A percentile compares a stretch with the other conserved stretches of the same genome.
These are phyloP conservation scores for Kwoniella heveanensis DNA, from an alignment of 768 basidiomycete genomes.

Conservation along the genomic window DNA sequence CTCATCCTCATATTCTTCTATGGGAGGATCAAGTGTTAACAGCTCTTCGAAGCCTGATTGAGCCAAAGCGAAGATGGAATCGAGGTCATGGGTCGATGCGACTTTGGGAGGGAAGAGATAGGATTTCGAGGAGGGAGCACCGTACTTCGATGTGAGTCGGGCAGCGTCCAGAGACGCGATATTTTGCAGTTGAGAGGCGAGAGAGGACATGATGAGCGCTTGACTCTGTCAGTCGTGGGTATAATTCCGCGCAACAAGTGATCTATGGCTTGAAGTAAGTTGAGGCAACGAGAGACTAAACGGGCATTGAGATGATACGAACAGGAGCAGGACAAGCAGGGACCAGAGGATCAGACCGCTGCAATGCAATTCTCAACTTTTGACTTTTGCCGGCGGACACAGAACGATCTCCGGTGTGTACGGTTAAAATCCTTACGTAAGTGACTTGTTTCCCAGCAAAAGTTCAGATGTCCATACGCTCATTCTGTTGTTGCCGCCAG, in stretches of 20 bases:
- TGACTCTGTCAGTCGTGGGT: constrained; percentile 7
- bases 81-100: constrained; percentile 82
- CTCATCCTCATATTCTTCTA: constrained; percentile 67
- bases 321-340: too few species aligned
- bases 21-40: constrained; percentile 63
- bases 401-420: too few species aligned
- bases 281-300: too few species aligned
- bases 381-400: too few species aligned
- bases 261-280: too few species aligned
- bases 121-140: constrained; percentile 66
- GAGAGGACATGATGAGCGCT: constrained; percentile 59
- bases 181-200: constrained; percentile 78
- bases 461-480: too few species aligned
- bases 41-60: constrained; percentile 77
- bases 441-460: too few species aligned
- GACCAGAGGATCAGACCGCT: too few species aligned
- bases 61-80: constrained; percentile 78
- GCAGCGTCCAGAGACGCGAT: constrained; percentile 76
- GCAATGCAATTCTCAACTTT: too few species aligned
- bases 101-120: constrained; percentile 85
- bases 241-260: constrained; percentile 10
- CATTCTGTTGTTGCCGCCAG: constrained; percentile 4
- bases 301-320: too few species aligned
- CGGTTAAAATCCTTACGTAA: too few species aligned
- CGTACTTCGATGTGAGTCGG: constrained; percentile 65